Conservation (phyloP, 2,329 filamentous ascomycete genomes). For the Colletotrichum lupini region DNA sequence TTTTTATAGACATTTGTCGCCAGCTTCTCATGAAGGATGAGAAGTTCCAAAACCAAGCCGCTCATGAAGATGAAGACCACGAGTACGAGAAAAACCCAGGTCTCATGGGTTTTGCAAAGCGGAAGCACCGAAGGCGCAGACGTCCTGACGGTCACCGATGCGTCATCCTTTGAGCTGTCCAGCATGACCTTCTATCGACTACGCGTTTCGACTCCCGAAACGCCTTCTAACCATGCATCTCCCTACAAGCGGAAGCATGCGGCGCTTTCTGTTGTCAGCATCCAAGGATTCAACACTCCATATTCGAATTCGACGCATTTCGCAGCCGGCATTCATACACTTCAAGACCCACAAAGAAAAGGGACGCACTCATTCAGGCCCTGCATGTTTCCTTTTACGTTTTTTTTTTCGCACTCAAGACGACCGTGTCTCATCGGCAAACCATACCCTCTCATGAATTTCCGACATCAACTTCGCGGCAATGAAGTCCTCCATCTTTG, state of each 20-base stretch:
- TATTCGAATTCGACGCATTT: neutral
- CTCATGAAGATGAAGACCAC: slow-evolving; percentile 50
- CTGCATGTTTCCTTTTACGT: neutral
- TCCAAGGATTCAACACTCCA: neutral
- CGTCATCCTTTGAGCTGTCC: slow-evolving; percentile 36
- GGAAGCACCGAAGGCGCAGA: slow-evolving; percentile 43
- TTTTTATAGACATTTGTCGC: slow-evolving; percentile 85
- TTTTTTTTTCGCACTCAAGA: neutral
- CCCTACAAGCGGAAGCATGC: neutral
- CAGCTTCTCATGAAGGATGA: slow-evolving; percentile 84
- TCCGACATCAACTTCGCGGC: neutral
- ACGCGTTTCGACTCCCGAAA: neutral
- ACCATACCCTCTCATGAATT: slow-evolving; percentile 2
- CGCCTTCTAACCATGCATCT: neutral
- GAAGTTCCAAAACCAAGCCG: slow-evolving; percentile 52
- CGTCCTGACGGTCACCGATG: slow-evolving; percentile 40
- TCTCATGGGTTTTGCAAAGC: slow-evolving; percentile 45
- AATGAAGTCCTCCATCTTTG: neutral
- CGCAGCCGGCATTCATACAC: neutral
- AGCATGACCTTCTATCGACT: neutral
- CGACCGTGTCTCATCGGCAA: slow-evolving; percentile 9
- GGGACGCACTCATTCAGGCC: neutral
- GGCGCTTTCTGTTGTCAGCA: neutral
- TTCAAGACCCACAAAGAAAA: neutral
- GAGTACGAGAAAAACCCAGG: slow-evolving; percentile 56